Conservation (phyloP, 2,329 filamentous ascomycete species). For the Cordyceps cicadae region DNA sequence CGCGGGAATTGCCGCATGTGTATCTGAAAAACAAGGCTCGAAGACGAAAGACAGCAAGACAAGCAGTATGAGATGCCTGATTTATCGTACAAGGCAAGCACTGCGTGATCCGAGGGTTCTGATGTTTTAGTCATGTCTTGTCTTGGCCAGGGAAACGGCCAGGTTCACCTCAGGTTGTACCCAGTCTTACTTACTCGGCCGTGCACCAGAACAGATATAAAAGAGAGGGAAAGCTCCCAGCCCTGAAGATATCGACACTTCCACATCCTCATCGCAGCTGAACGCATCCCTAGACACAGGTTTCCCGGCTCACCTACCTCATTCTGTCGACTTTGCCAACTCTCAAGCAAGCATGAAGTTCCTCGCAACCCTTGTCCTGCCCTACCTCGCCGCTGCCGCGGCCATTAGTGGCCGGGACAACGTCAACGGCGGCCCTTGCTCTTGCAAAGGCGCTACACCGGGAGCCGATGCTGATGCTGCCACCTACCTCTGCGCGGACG, state of each 20-base stretch:
- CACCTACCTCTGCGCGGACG: conserved; percentile 29
- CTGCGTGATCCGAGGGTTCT: too few species aligned
- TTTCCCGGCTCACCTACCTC: neutral
- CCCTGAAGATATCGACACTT: neutral
- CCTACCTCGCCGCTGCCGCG: conserved; percentile 9
- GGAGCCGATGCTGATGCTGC: neutral
- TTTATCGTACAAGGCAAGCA: neutral
- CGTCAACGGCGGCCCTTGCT: conserved; percentile 8
- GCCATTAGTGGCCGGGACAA: neutral
- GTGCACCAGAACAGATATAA: neutral
- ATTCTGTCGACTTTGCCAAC: neutral
- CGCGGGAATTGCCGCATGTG: neutral
- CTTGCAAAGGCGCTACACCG: conserved; percentile 17
- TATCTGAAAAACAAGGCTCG: neutral
- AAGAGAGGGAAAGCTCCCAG: neutral
- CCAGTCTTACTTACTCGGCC: neutral
- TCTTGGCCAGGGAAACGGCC: neutral
- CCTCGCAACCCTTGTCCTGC: conserved; percentile 14
- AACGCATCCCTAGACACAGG: neutral
- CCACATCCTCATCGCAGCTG: neutral
- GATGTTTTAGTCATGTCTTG: too few species aligned
- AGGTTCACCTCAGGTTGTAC: neutral
- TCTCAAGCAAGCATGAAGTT: conserved; percentile 20
- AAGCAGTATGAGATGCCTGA: neutral
- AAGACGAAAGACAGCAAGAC: neutral